Evolutionary conservation across 805 yeast species (phyloP).

Genomic region (Pichia occidentalis): DNA sequence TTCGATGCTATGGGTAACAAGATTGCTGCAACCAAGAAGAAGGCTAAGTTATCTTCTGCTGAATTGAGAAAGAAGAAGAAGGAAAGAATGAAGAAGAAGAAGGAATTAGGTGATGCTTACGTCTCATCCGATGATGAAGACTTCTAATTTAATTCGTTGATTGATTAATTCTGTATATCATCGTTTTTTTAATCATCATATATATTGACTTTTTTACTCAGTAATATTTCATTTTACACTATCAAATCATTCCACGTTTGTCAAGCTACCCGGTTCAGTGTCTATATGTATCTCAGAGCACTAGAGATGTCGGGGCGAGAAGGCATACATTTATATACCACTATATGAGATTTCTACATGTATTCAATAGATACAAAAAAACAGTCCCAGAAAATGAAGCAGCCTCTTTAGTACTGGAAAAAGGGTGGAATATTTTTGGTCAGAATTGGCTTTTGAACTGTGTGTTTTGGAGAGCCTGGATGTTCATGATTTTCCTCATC

Average conservation of each 20-base stretch:
- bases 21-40: slow-evolving; percentile 94
- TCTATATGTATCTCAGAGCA: no score
- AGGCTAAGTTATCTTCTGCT: slow-evolving; percentile 95
- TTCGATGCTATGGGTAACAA: slow-evolving; percentile 99
- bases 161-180: slow-evolving; percentile 1
- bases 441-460: slow-evolving; percentile 12
- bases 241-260: no score
- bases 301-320: no score
- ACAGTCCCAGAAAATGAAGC: no score
- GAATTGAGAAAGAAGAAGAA: slow-evolving; percentile 99
- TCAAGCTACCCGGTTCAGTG: no score
- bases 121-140: slow-evolving; percentile 90
- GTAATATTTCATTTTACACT: no score
- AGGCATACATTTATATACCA: no score
- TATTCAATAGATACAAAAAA: no score
- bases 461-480: slow-evolving; percentile 4
- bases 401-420: slow-evolving; percentile 7
- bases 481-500: slow-evolving; percentile 12
- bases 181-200: neutral
- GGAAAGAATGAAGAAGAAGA: slow-evolving; percentile 99
- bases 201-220: slow-evolving; percentile 1
- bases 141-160: slow-evolving; percentile 37
- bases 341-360: no score
- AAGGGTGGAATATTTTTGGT: slow-evolving; percentile 13
- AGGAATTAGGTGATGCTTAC: slow-evolving; percentile 98